Conservation (phyloP, 768 basidiomycete species). For the Saitozyma sp. region DNA sequence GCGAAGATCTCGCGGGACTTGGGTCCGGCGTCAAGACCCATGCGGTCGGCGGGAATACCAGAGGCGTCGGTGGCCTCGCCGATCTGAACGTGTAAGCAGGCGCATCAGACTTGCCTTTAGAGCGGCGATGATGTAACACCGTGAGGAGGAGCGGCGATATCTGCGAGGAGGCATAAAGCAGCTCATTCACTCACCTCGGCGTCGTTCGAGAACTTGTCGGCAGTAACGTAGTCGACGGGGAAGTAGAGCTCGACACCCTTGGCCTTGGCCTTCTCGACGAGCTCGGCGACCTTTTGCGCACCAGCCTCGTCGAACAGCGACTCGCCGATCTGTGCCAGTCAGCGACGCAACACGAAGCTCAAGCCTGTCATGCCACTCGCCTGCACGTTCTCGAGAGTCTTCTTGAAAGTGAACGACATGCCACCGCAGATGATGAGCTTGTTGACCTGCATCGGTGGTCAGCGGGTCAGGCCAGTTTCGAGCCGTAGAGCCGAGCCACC, state of each 20-base stretch:
- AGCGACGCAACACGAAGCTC: conserved; percentile 4
- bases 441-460: conserved; percentile 66
- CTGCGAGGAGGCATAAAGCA: background rate
- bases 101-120: no score
- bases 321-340: conserved; percentile 71
- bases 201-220: conserved; percentile 91
- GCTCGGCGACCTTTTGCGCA: conserved; percentile 73
- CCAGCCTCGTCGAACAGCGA: conserved; percentile 92
- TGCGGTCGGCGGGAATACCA: conserved; percentile 90
- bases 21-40: conserved; percentile 90
- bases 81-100: conserved; percentile 4
- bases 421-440: conserved; percentile 95
- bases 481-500: conserved; percentile 12
- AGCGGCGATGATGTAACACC: background rate
- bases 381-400: conserved; percentile 73
- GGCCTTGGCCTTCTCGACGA: conserved; percentile 87
- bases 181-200: conserved; percentile 63
- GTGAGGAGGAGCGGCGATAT: background rate
- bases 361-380: conserved; percentile 55
- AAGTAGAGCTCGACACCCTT: conserved; percentile 93
- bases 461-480: conserved; percentile 1
- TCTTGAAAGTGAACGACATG: conserved; percentile 99
- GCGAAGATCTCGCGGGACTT: conserved; percentile 79
- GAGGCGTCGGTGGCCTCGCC: conserved; percentile 67
- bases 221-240: conserved; percentile 91